Conservation (phyloP, 352 stramenopile genomes). For the Paralagenidium karlingii region DNA sequence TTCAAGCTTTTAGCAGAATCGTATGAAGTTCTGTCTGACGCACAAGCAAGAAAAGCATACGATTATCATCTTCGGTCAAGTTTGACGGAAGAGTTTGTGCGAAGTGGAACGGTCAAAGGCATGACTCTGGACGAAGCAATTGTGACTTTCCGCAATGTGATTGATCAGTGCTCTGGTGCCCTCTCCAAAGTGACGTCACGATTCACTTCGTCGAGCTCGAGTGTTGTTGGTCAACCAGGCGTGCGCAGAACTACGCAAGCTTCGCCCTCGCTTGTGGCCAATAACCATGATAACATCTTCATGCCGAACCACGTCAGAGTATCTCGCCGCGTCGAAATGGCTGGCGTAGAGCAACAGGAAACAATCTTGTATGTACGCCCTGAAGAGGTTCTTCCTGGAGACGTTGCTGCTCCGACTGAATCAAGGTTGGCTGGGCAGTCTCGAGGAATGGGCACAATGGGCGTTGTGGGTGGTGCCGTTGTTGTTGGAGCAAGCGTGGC, state of each 20-base stretch:
- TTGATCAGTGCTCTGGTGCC: slow-evolving; percentile 41
- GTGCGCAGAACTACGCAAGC: slow-evolving; percentile 18
- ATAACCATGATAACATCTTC: slow-evolving; percentile 83
- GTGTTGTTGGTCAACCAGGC: slow-evolving; percentile 32
- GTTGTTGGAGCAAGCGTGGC: slow-evolving; percentile 66
- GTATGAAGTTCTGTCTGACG: slow-evolving; percentile 70
- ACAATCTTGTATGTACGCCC: slow-evolving; percentile 66
- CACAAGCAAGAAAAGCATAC: slow-evolving; percentile 40
- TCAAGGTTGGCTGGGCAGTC: too few species aligned
- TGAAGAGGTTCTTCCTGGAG: slow-evolving; percentile 52
- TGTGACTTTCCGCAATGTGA: slow-evolving; percentile 58
- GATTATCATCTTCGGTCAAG: slow-evolving; percentile 43
- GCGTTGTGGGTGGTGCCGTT: slow-evolving; percentile 56
- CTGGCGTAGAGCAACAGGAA: slow-evolving; percentile 40
- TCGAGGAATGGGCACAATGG: too few species aligned
- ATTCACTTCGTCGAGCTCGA: slow-evolving; percentile 61
- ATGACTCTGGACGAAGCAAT: slow-evolving; percentile 82
- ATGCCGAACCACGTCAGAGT: slow-evolving; percentile 56
- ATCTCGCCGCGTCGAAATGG: slow-evolving; percentile 36
- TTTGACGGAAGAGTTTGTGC: slow-evolving; percentile 62
- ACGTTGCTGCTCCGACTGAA: slow-evolving; percentile 10
- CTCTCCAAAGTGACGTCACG: slow-evolving; percentile 45
- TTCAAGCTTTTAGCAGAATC: slow-evolving; percentile 79
- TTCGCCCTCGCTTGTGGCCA: slow-evolving; percentile 28
- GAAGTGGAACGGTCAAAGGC: slow-evolving; percentile 60